Evolutionary conservation across 257 asterid genomes (phyloP).

Genomic region (Anisodus acutangulus): DNA sequence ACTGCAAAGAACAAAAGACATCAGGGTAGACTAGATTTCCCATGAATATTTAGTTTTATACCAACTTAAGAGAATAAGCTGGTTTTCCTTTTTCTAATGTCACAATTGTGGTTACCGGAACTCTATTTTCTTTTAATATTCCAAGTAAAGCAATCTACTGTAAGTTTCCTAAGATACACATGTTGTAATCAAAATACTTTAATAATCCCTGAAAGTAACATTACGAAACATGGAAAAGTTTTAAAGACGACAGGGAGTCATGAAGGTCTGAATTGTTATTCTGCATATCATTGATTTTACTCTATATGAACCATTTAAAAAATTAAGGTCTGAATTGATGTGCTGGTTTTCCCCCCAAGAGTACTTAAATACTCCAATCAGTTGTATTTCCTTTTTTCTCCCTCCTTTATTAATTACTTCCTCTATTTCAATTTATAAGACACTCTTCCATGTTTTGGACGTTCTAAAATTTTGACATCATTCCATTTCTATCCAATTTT

Average conservation of each 20-base stretch:
- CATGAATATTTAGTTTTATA: not conserved
- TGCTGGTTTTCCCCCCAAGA: not conserved
- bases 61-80: constrained; percentile 14
- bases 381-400: not conserved
- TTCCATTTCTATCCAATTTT: not conserved
- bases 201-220: not conserved
- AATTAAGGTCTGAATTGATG: constrained; percentile 14
- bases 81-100: constrained; percentile 6
- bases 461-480: not conserved
- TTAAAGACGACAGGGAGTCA: not conserved
- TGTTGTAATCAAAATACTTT: not conserved
- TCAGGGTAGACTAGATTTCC: constrained; percentile 10
- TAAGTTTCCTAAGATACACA: not conserved
- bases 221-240: not conserved
- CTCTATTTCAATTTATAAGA: not conserved
- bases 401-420: not conserved
- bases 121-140: not conserved
- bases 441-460: not conserved
- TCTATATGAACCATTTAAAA: not conserved
- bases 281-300: constrained; percentile 10
- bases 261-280: constrained; percentile 12
- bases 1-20: not conserved
- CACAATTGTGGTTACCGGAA: not conserved
- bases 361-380: not conserved
- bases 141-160: constrained; percentile 16